Evolutionary conservation across 345 rosid genomes (phyloP), one percentile per base, ranked within the genome.

Genomic region (Pistacia atlantica): DNA sequence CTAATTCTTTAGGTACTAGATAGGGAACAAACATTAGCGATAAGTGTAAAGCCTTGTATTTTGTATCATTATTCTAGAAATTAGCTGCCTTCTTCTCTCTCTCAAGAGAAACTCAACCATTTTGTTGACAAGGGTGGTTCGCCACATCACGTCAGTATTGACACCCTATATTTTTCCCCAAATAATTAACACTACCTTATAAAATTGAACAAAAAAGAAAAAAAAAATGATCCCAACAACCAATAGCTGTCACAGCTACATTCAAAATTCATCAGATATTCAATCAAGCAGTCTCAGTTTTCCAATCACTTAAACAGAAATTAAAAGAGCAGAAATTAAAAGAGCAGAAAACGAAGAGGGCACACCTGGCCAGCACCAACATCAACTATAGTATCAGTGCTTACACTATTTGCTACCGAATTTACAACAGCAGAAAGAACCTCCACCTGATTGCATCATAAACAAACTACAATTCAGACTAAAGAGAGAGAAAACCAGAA

Each of bases 331-430:
- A 68, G n/a, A 55, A 63, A 11, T 28, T 45, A 31, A 54, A 76
- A n/a, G 3, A 54, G 61, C 58, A 68, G n/a, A 55, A 63, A 11
- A 69, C 13, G 57, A 79, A 65, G 75, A 66, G 38, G 48, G 11
- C 72, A 76, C 76, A 93, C 99, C 94, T 91, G 98, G 79, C 99
- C 99, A 76, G 98, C 88, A 76, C 99, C 99, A 3, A 95, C 97
- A 80, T 95, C 99, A 60, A 95, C 85, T 65, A 95, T 78, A 12
- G 89, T 84, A 75, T 85, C 79, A 77, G 89, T 90, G 69, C 86
- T 77, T 79, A 89, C 86, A 31, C 78, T 85, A 38, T 84, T 85
- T 59, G 85, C 87, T 76, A 88, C 73, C 54, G 89, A 91, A 84
- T 82, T 87, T 55, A 89, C 91, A 81, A 90, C 80, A 46, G 96